Conservation (phyloP, 495 filamentous ascomycete genomes). For the Jackrogersella minutella region DNA sequence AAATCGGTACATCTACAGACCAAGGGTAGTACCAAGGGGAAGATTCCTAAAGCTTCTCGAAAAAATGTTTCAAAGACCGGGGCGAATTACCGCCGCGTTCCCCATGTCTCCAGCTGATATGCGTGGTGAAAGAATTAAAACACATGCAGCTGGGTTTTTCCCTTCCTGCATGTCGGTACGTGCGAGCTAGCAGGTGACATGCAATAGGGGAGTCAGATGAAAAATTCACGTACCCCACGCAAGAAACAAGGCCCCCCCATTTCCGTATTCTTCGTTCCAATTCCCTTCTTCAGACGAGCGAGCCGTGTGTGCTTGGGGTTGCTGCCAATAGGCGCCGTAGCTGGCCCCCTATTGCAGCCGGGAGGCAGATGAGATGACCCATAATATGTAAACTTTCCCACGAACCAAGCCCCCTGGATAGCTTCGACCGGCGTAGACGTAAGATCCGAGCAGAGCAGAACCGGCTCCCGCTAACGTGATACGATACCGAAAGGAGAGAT, state of each 20-base stretch:
- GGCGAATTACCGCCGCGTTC: constrained; percentile 22
- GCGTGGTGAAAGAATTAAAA: constrained; percentile 27
- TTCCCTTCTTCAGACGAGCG: constrained; percentile 7
- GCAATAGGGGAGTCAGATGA: constrained; percentile 35
- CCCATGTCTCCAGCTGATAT: constrained; percentile 12
- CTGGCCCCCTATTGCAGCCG: constrained; percentile 3
- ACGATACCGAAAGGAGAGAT: background rate
- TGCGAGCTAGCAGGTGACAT: constrained; percentile 30
- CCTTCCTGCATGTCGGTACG: constrained; percentile 25
- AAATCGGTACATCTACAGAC: constrained; percentile 32
- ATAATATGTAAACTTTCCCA: constrained; percentile 1
- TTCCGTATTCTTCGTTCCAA: constrained; percentile 18
- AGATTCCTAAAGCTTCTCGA: constrained; percentile 1
- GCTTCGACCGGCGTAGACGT: constrained; percentile 1
- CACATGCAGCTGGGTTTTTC: constrained; percentile 13
- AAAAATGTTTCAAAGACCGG: constrained; percentile 14
- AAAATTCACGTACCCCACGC: constrained; percentile 17
- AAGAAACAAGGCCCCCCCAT: constrained; percentile 3
- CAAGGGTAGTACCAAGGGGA: constrained; percentile 8
- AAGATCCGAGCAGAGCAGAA: background rate
- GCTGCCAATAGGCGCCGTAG: constrained; percentile 10
- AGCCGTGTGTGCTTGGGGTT: constrained; percentile 7
- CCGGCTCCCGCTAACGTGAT: constrained; percentile 2
- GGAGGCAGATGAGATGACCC: constrained; percentile 1
- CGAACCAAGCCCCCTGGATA: background rate